Evolutionary conservation across 495 filamentous ascomycete species (phyloP).

Genomic region (Podospora anserina): DNA sequence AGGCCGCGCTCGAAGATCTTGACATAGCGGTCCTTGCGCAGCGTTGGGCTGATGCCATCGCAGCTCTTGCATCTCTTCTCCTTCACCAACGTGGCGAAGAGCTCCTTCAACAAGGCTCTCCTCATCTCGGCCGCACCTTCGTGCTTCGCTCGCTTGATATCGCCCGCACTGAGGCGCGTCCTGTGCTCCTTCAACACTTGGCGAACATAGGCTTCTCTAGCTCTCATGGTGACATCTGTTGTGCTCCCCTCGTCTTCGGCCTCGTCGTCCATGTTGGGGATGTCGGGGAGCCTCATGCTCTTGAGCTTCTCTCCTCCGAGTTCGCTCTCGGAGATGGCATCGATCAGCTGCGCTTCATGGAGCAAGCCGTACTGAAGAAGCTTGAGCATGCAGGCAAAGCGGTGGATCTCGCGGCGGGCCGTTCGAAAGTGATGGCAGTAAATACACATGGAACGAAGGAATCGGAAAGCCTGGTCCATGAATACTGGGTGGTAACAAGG

Average conservation of each 20-base stretch:
- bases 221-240: constrained; percentile 52
- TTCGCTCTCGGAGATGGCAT: constrained; percentile 53
- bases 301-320: constrained; percentile 28
- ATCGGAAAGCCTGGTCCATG: constrained; percentile 80
- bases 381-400: constrained; percentile 78
- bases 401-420: constrained; percentile 66
- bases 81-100: constrained; percentile 63
- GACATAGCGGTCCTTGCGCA: constrained; percentile 78
- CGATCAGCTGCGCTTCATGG: constrained; percentile 65
- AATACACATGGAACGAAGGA: constrained; percentile 81
- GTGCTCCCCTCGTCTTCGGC: constrained; percentile 32
- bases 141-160: constrained; percentile 65
- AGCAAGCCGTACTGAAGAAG: constrained; percentile 83
- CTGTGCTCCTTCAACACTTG: constrained; percentile 56
- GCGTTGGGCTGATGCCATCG: constrained; percentile 66
- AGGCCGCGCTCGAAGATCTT: constrained; percentile 92
- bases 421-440: constrained; percentile 85
- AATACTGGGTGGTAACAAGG: constrained; percentile 91
- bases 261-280: constrained; percentile 24
- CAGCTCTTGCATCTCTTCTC: constrained; percentile 72
- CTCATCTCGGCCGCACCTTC: constrained; percentile 76
- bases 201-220: constrained; percentile 68
- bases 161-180: constrained; percentile 46
- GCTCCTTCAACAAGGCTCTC: constrained; percentile 70
- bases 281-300: constrained; percentile 23